These are phyloP conservation scores for Polymyxa betae DNA, from an alignment of 208 protist genomes.

Conservation along the genomic window DNA sequence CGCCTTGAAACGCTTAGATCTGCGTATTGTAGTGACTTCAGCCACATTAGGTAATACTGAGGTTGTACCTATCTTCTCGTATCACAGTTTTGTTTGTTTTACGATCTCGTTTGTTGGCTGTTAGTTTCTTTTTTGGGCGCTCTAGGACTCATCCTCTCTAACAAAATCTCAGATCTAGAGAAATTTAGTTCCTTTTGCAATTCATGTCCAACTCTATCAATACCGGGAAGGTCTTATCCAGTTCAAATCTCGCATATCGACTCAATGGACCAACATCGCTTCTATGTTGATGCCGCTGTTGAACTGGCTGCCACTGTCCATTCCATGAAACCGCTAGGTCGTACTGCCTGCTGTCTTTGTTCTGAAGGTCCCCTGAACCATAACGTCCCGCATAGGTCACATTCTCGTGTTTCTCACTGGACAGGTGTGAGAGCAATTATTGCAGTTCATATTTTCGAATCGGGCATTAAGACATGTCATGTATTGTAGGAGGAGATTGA, in stretches of 20 bases:
- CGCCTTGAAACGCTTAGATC: constrained; percentile 77
- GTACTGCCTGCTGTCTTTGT: background rate
- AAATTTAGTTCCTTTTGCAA: constrained; percentile 96
- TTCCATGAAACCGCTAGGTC: constrained; percentile 81
- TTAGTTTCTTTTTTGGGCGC: too few relatives aligned
- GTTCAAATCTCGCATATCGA: constrained; percentile 82
- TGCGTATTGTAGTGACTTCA: constrained; percentile 94
- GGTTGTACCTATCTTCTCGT: too few relatives aligned
- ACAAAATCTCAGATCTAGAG: constrained; percentile 77
- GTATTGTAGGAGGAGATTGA: constrained; percentile 91
- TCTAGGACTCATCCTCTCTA: background rate
- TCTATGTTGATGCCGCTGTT: constrained; percentile 94
- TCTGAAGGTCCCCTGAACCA: background rate
- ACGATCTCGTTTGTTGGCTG: too few relatives aligned
- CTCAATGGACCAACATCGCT: constrained; percentile 81
- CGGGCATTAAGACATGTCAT: too few relatives aligned
- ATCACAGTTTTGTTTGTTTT: background rate
- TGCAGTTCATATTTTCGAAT: background rate
- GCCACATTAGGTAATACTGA: constrained; percentile 87
- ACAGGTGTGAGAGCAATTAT: background rate
- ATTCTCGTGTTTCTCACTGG: constrained; percentile 98
- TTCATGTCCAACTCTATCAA: constrained; percentile 90
- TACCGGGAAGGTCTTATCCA: constrained; percentile 93
- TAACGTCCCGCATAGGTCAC: constrained; percentile 80
- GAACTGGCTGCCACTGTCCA: constrained; percentile 95